These are phyloP conservation scores for Papilionanthe hybrid DNA, from an alignment of 116 monocot species.

Conservation along the genomic window DNA sequence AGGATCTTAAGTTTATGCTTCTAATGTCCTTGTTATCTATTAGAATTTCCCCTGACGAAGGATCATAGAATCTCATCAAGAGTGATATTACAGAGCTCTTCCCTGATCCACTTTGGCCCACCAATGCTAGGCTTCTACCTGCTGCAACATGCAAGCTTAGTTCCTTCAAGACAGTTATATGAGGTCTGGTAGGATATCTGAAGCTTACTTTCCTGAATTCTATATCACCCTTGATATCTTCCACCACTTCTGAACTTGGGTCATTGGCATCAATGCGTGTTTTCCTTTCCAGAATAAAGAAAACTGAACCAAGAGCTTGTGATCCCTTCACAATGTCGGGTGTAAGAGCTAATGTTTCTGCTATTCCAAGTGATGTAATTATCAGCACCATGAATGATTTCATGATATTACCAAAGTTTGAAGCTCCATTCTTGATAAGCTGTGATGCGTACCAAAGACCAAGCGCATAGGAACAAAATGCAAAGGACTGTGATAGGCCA, in stretches of 20 bases:
- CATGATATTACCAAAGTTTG: constrained; percentile 27
- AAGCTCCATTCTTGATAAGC: constrained; percentile 22
- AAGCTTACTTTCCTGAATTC: constrained; percentile 40
- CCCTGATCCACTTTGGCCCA: constrained; percentile 38
- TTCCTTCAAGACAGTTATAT: constrained; percentile 24
- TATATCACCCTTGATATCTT: constrained; percentile 31
- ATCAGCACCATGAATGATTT: constrained; percentile 42
- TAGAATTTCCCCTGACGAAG: constrained; percentile 20
- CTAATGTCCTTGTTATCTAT: constrained; percentile 31
- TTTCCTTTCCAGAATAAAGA: constrained; percentile 32
- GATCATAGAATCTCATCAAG: constrained; percentile 44
- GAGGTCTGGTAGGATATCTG: constrained; percentile 32
- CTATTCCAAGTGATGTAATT: constrained; percentile 31
- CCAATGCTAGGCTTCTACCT: constrained; percentile 32
- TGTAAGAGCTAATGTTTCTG: constrained; percentile 34
- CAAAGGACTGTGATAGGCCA: constrained; percentile 38
- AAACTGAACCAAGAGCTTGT: constrained; percentile 34
- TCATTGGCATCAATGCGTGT: constrained; percentile 42
- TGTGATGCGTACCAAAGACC: constrained; percentile 41
- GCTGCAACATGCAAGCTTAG: constrained; percentile 25
- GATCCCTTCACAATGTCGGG: constrained; percentile 40
- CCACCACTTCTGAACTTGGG: constrained; percentile 12
- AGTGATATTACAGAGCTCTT: constrained; percentile 40
- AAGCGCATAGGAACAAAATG: constrained; percentile 40
- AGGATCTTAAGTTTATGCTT: constrained; percentile 33